Base-by-base conservation (phyloP, 2,329 filamentous ascomycete species). In the Akanthomyces uredinophilus region DNA sequence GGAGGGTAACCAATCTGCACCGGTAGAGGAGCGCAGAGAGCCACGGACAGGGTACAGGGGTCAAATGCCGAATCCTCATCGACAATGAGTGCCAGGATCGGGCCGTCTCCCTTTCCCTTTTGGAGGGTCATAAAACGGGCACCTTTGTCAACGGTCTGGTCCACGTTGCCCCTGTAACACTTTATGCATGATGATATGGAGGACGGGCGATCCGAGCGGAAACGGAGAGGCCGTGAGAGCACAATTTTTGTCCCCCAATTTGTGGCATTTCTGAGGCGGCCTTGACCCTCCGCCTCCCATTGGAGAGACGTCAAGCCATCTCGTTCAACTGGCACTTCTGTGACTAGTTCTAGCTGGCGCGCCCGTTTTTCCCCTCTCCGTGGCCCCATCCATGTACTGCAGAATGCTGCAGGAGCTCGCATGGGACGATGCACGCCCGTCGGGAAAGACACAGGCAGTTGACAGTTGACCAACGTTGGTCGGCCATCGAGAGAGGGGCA, bases 21-120 rank as follows among this genome's bases (percentile, higher is more conserved):
- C 32, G n/a, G n/a, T 35, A 16, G 32, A 20, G 20, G 1, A n/a
- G 13, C 41, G 27, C n/a, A 20, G 27, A 8, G 20, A n/a, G n/a
- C n/a, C 32, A 49, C 20, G 20, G 14, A 24, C 49, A 52, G 49
- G 49, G 49, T 37, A 52, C 47, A 44, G 44, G 55, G 39, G 47
- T 44, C 47, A 41, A 60, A 60, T 60, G 49, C 58, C 58, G 49
- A 18, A 37, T 39, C 32, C 16, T 39, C 49, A 60, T 54, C 49
- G 46, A 53, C 20, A n/a, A 53, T 27, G 18, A 58, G 37, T 20
- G 27, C 39, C 39, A 52, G 57, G 39, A 60, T 60, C 57, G 57
- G 57, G 49, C 57, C 57, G 57, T 60, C 32, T 60, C 20, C 20
- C 6, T 18, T 13, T 51, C 22, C 18, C 4, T n/a, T 24, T 20